A percentile compares a stretch with the other conserved stretches of the same genome.
Evolutionary conservation across 345 rosid species (phyloP).

Genomic region (Bruguiera parviflora): DNA sequence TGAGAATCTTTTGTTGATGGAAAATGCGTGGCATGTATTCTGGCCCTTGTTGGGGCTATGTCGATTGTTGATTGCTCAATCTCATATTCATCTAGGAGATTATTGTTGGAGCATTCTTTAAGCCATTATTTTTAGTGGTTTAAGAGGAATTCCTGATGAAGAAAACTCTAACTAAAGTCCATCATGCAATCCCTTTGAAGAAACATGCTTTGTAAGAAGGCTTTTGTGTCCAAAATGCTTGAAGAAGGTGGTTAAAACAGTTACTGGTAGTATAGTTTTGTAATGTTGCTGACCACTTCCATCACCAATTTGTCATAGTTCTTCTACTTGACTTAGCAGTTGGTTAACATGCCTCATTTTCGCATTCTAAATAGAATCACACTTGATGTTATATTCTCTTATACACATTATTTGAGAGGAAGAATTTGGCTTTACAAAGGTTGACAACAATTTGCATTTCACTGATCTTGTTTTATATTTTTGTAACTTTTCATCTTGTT

Average conservation of each 20-base stretch:
- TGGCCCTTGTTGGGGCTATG: background rate
- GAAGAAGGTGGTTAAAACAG: too few relatives aligned
- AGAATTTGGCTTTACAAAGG: background rate
- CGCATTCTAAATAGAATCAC: background rate
- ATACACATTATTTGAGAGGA: background rate
- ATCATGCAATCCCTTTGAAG: too few relatives aligned
- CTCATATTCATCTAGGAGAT: background rate
- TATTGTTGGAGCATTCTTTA: background rate
- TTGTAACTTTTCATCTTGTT: background rate
- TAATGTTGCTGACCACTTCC: too few relatives aligned
- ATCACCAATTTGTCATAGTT: too few relatives aligned
- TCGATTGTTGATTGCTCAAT: background rate
- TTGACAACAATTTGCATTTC: background rate
- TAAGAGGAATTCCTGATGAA: background rate
- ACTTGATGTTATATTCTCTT: background rate
- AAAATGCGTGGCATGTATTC: background rate
- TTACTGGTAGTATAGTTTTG: too few relatives aligned
- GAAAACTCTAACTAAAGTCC: background rate
- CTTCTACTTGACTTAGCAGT: background rate
- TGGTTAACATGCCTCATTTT: background rate
- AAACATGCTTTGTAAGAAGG: background rate
- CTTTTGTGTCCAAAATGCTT: background rate
- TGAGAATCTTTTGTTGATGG: background rate
- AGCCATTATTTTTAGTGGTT: background rate
- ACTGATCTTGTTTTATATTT: background rate